Conservation (phyloP, 192 early-diverging fungal genomes). For the Coemansia sp. region DNA sequence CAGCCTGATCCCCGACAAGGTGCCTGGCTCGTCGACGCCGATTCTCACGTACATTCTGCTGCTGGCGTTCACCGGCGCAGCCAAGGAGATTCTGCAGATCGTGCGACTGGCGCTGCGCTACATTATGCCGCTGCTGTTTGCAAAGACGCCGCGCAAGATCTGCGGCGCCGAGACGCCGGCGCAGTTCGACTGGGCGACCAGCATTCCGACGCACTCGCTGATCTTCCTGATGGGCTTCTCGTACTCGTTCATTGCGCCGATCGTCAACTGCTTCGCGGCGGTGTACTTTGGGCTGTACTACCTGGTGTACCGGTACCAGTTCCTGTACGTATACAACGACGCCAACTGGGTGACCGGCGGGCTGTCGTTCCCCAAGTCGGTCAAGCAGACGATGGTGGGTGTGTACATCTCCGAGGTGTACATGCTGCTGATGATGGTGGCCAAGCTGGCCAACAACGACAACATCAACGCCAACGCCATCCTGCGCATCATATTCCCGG, state of each 20-base stretch:
- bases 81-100: slow-evolving; percentile 69
- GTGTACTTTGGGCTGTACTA: slow-evolving; percentile 74
- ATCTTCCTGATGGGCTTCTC: slow-evolving; percentile 73
- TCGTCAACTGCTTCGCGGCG: slow-evolving; percentile 74
- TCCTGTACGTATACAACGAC: slow-evolving; percentile 73
- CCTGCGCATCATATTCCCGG: slow-evolving; percentile 50
- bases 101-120: slow-evolving; percentile 62
- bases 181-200: slow-evolving; percentile 59
- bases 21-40: slow-evolving; percentile 73
- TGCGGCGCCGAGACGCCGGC: slow-evolving; percentile 54
- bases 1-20: slow-evolving; percentile 51
- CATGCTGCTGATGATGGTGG: slow-evolving; percentile 70
- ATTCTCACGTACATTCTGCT: slow-evolving; percentile 86
- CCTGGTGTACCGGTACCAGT: slow-evolving; percentile 79
- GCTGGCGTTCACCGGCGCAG: slow-evolving; percentile 63
- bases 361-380: slow-evolving; percentile 60
- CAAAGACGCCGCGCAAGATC: slow-evolving; percentile 72
- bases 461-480: slow-evolving; percentile 45
- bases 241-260: slow-evolving; percentile 76
- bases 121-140: slow-evolving; percentile 56
- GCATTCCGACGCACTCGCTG: slow-evolving; percentile 66
- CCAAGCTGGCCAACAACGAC: slow-evolving; percentile 34
- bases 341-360: slow-evolving; percentile 61
- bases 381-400: slow-evolving; percentile 64
- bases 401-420: slow-evolving; percentile 76